phyloP scores from a whole-genome alignment of 2,329 filamentous ascomycete genomes.

The Colletotrichum sp. region DNA sequence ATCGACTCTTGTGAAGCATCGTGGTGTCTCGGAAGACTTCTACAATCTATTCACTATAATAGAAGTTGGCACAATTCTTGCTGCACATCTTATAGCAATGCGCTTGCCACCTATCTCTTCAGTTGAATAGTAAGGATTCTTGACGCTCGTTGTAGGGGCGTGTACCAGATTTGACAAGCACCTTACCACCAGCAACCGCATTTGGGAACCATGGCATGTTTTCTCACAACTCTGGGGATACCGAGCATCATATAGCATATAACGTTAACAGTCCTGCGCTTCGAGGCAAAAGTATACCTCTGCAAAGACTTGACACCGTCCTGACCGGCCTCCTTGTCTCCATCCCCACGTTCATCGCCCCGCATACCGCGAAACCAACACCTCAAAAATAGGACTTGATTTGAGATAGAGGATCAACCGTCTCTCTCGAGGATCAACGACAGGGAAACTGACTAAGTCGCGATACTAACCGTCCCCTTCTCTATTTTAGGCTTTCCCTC shows the following conservation, averaged over 20 bases:
- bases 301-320: not conserved
- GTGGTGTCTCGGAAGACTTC: not conserved
- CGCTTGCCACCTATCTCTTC: no score
- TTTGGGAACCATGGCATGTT: not conserved
- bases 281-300: not conserved
- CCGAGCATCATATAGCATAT: not conserved
- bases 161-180: not conserved
- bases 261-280: not conserved
- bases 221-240: not conserved
- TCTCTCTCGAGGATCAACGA: not conserved
- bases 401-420: not conserved
- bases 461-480: not conserved
- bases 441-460: not conserved
- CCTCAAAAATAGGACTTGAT: not conserved
- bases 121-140: no score
- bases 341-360: not conserved
- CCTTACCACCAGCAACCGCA: not conserved
- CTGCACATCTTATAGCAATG: no score
- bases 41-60: no score
- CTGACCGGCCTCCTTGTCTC: rapidly evolving
- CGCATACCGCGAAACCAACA: not conserved
- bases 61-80: no score
- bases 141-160: not conserved
- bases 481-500: not conserved
- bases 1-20: not conserved